Evolutionary conservation across 2,329 filamentous ascomycete species (phyloP).

Genomic region (Aspergillus sclerotialis): DNA sequence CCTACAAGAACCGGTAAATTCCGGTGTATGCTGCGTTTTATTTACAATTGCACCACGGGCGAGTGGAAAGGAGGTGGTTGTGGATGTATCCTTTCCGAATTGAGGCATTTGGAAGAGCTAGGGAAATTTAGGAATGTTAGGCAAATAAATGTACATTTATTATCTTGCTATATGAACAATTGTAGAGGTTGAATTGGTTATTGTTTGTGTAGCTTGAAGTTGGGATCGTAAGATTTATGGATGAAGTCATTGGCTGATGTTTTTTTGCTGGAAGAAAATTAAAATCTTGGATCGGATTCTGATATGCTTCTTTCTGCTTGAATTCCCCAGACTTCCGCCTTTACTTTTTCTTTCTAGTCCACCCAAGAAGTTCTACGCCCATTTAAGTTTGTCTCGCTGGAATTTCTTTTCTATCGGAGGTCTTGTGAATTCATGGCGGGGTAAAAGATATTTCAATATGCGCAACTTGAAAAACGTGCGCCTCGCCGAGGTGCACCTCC

Average conservation of each 20-base stretch:
- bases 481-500: conserved; percentile 58
- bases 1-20: conserved; percentile 52
- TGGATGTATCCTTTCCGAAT: background rate
- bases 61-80: conserved; percentile 10
- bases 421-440: conserved; percentile 28
- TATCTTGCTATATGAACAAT: background rate
- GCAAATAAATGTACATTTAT: background rate
- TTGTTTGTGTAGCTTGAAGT: conserved; percentile 2
- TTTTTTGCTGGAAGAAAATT: conserved; percentile 28
- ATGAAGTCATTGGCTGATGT: conserved; percentile 38
- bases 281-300: conserved; percentile 28
- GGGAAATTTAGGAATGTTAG: background rate
- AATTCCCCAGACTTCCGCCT: conserved; percentile 12
- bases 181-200: conserved; percentile 9
- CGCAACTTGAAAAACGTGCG: conserved; percentile 78
- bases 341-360: no score
- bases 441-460: conserved; percentile 52
- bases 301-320: conserved; percentile 11
- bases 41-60: conserved; percentile 12
- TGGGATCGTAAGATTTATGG: conserved; percentile 24
- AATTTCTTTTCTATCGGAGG: no score
- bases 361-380: no score
- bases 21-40: conserved; percentile 10
- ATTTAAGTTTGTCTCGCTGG: no score
- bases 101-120: background rate